A percentile compares a stretch with the other conserved stretches of the same genome.
These are phyloP conservation scores for Linum usitatissimum DNA, from an alignment of 345 rosid genomes.

Conservation along the genomic window DNA sequence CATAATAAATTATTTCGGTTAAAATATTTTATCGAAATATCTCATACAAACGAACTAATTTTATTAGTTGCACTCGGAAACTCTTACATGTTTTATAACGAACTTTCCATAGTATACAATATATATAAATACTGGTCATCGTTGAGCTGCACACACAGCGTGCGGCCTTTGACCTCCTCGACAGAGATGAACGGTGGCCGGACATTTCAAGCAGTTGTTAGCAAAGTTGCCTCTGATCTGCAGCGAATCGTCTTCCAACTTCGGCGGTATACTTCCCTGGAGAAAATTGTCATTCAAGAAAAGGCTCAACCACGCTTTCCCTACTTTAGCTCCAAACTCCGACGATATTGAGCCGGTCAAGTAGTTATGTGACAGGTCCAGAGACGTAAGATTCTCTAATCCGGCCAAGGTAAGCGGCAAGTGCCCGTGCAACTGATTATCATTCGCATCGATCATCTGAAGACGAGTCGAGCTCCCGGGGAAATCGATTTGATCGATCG, in stretches of 20 bases:
- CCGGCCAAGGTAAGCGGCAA: conserved; percentile 35
- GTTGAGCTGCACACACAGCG: conserved; percentile 22
- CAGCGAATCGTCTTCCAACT: conserved; percentile 16
- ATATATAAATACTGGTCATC: neutral
- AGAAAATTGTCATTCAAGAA: conserved; percentile 29
- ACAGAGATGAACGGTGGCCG: conserved; percentile 24
- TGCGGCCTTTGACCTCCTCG: conserved; percentile 35
- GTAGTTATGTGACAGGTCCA: conserved; percentile 35
- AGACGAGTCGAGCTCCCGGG: conserved; percentile 24
- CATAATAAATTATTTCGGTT: too few relatives aligned
- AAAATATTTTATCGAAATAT: too few relatives aligned
- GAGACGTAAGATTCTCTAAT: conserved; percentile 21
- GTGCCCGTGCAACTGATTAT: conserved; percentile 34
- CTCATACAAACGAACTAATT: neutral
- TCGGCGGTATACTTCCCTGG: conserved; percentile 31
- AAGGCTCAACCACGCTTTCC: conserved; percentile 31
- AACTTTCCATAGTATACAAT: neutral
- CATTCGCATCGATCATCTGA: conserved; percentile 32
- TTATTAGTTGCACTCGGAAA: neutral
- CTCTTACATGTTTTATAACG: neutral
- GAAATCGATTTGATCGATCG: conserved; percentile 16
- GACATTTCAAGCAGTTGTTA: conserved; percentile 40
- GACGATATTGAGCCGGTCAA: conserved; percentile 33
- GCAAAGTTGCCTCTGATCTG: conserved; percentile 41
- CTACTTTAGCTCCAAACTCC: conserved; percentile 30